Base-by-base conservation (phyloP, 345 rosid genomes). In the Eutrema yunnanense region DNA sequence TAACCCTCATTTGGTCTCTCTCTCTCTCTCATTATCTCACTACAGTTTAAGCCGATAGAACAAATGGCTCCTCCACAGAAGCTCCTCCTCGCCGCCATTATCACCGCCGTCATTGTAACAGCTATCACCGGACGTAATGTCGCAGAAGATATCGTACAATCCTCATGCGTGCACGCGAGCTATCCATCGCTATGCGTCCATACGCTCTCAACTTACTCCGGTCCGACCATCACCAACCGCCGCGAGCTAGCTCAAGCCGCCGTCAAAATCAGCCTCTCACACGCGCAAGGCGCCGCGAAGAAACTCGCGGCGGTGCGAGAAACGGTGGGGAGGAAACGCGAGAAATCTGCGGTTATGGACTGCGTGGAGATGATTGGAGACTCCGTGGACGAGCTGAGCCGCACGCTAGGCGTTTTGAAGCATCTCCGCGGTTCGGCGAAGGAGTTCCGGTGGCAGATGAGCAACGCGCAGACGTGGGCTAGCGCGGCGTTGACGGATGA, bases 401-500 rank as follows among this genome's bases (percentile, higher is more conserved):
- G 36, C 12, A 85, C 92, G 4, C 75, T 92, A 0, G 46, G 75
- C 0, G 92, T 84, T 77, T 71, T 92, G 66, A 87, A 87, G 66
- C 92, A 83, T 61, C 71, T 92, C 0, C 67, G 29, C 4, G 73
- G 70, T 46, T 64, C 67, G 8, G 59, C 36, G 67, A 68, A 78
- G 8, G 90, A 86, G 68, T 82, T 92, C 41, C 44, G 57, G 65
- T 84, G 86, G 85, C 87, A 86, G 84, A 67, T 88, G 86, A 88
- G 84, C 56, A 88, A 92, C 63, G 96, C 87, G 3, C 82, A 88
- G 88, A 90, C 95, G 9, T 90, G 95, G 96, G 92, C 82, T 27
- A 90, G 96, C 34, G 92, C 98, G 1, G 95, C 96, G 1, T 60
- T 92, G 75, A 92, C 96, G 16, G 75, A 90, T 56, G 95, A 90